Conservation (phyloP, 2,329 filamentous ascomycete species). For the Parascedosporium putredinis region DNA sequence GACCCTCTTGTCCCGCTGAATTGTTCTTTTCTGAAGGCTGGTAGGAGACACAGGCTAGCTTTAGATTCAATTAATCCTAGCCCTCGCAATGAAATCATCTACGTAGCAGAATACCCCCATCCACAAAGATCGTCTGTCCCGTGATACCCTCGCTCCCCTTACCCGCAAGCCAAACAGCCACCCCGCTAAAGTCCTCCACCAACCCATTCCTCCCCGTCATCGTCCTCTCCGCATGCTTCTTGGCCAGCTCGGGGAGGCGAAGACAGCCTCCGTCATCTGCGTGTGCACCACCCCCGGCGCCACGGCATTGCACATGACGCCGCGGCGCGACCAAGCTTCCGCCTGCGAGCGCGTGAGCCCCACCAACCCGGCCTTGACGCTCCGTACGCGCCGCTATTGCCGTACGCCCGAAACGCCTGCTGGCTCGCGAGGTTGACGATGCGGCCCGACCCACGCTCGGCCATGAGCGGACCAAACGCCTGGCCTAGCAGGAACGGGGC, state of each 20-base stretch:
- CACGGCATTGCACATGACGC: constrained; percentile 23
- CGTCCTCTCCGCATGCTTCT: constrained; percentile 17
- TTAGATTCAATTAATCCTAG: no score
- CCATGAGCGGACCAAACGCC: constrained; percentile 22
- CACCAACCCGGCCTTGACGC: constrained; percentile 21
- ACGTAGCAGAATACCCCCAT: constrained; percentile 24
- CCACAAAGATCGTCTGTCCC: constrained; percentile 23
- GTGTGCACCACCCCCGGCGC: constrained; percentile 22
- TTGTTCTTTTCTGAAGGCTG: background rate
- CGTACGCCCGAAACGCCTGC: constrained; percentile 21
- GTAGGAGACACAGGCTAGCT: no score
- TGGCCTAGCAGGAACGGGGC: constrained; percentile 22
- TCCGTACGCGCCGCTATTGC: constrained; percentile 23
- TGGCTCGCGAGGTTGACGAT: constrained; percentile 25
- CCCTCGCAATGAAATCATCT: no score
- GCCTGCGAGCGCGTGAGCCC: constrained; percentile 23
- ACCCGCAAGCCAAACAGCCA: constrained; percentile 20
- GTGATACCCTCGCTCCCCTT: constrained; percentile 21
- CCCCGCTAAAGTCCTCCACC: constrained; percentile 21
- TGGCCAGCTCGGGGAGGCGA: constrained; percentile 14
- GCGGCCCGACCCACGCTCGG: constrained; percentile 19
- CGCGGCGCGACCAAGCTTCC: constrained; percentile 22
- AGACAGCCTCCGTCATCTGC: constrained; percentile 15
- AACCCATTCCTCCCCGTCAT: constrained; percentile 22
- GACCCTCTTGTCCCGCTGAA: background rate